Evolutionary conservation across 768 basidiomycete genomes (phyloP), one percentile per base, ranked within the genome.

Genomic region (Vishniacozyma victoriae): DNA sequence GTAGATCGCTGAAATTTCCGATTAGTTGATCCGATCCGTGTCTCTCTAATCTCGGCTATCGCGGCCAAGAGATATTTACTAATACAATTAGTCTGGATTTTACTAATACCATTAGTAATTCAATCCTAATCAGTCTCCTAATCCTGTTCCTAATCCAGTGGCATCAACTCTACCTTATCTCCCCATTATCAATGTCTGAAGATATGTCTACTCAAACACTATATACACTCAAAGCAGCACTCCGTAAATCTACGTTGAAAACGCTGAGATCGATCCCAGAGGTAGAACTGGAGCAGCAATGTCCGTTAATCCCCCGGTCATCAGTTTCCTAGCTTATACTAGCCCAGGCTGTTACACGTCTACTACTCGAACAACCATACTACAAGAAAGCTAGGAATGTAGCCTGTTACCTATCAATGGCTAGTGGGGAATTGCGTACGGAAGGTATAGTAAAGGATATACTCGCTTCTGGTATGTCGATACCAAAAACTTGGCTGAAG

Each of bases 371-470:
- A 15, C 44, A 49, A 24, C 52, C 54, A 9, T 56, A 54, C 41
- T 68, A 54, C 57, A 25, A 48, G 7, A 38, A 54, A 15, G 66
- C 66, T 3, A 52, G 48, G 26, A 44, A 53, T 2, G 47, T 68
- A 11, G 62, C 55, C n/a, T 68, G 66, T 41, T 68, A 68, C 24
- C 46, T 68, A 9, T 54, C 50, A 36, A 68, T 68, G 66, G 37
- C 39, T 12, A 51, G 59, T 24, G 62, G 62, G 0, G 66, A 68
- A 44, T 50, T 68, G 15, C 38, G 59, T 39, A 68, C 66, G 3
- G 46, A 41, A 25, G 37, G 36, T 18, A 64, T 68, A 12, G 60
- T 68, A 1, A 23, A 48, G n/a, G 50, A 64, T 26, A 25, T 60
- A 9, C 46, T 68, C 3, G 24, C 24, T 19, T 36, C 48, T 44